Percentiles rank a stretch among this genome's conserved stretches.
Conservation (phyloP, 441 rosid species). For the Populus hybrid region DNA sequence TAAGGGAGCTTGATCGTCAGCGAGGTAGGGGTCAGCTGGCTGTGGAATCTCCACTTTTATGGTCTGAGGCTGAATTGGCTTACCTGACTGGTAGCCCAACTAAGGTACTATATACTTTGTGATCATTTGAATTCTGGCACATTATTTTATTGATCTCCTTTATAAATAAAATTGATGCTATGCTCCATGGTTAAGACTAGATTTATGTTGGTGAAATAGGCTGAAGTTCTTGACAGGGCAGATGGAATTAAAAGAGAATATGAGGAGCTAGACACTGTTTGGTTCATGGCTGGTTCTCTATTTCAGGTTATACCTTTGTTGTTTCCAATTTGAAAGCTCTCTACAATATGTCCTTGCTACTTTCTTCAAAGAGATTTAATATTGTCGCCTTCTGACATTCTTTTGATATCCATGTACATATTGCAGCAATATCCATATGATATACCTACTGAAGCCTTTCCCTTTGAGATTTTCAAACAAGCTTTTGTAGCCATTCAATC, state of each 20-base stretch:
- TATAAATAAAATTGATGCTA: not conserved
- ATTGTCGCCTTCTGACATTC: too few relatives aligned
- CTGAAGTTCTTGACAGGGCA: constrained; percentile 79
- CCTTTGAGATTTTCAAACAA: too few relatives aligned
- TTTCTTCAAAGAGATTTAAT: too few relatives aligned
- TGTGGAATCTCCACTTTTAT: constrained; percentile 89
- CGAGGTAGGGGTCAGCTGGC: constrained; percentile 93
- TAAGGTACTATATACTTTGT: constrained; percentile 44
- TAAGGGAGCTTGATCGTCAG: constrained; percentile 96
- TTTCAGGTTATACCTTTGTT: too few relatives aligned
- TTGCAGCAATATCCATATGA: too few relatives aligned
- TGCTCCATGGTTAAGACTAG: not conserved
- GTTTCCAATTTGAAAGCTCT: too few relatives aligned
- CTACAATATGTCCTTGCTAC: too few relatives aligned
- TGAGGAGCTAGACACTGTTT: too few relatives aligned
- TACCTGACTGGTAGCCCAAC: constrained; percentile 90
- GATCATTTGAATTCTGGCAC: not conserved
- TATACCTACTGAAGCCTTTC: too few relatives aligned
- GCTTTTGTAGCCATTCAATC: too few relatives aligned
- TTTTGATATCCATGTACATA: too few relatives aligned
- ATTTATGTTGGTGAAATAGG: constrained; percentile 46
- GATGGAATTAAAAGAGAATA: constrained; percentile 50
- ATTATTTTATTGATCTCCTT: not conserved
- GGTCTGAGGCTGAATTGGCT: constrained; percentile 85
- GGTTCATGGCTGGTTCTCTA: too few relatives aligned